Conservation (phyloP, 2,329 filamentous ascomycete species). For the Didymella sp. region DNA sequence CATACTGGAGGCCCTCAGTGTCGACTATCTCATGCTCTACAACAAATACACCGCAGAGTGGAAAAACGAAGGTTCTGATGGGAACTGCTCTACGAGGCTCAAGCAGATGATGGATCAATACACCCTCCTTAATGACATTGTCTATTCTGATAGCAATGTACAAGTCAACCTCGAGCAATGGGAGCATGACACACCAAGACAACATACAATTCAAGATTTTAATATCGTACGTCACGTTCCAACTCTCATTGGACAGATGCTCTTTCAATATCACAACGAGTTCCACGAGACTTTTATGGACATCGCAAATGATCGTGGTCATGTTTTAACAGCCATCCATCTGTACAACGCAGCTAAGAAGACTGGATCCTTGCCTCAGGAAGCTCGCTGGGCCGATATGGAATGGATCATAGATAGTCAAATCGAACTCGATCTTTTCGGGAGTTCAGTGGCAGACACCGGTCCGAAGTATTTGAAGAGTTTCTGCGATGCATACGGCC, state of each 20-base stretch:
- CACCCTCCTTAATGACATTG: background rate
- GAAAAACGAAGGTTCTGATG: background rate
- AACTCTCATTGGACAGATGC: slow-evolving; percentile 4
- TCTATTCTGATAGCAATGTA: background rate
- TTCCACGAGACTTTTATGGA: slow-evolving; percentile 3
- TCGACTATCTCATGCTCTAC: background rate
- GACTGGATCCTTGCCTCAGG: background rate
- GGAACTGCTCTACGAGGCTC: background rate
- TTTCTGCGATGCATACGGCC: slow-evolving; percentile 13
- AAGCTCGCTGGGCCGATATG: slow-evolving; percentile 13
- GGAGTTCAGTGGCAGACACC: background rate
- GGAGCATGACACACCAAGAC: background rate
- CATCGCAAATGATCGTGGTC: slow-evolving; percentile 1
- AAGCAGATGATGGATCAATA: background rate
- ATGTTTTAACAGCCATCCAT: slow-evolving; percentile 9
- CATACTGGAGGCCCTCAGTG: background rate
- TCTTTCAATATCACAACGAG: background rate
- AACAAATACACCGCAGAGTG: background rate
- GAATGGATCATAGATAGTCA: slow-evolving; percentile 14
- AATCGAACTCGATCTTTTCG: background rate
- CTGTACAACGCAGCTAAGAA: slow-evolving; percentile 17
- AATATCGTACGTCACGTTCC: slow-evolving; percentile 6
- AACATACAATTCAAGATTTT: background rate
- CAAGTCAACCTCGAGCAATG: background rate
- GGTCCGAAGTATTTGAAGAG: background rate